Base-by-base conservation (phyloP, 2,329 filamentous ascomycete genomes). In the Pseudogymnoascus sp. region DNA sequence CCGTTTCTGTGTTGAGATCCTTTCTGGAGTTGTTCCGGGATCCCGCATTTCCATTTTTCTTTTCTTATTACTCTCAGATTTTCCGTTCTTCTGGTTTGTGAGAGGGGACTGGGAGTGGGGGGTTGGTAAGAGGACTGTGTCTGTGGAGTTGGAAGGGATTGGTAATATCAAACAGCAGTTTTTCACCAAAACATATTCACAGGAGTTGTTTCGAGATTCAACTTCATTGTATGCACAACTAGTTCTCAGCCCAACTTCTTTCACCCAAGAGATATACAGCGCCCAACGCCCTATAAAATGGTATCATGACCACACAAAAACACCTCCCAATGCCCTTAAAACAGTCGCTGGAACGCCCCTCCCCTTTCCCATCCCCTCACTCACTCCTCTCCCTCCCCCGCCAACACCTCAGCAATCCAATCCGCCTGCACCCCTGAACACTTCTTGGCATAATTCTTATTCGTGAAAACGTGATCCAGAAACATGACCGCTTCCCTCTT, bases 401-500 rank as follows among this genome's bases (percentile, higher is more conserved):
- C 63, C 44, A 73, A 63, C 2, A 67, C 69, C 62, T 72, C 69
- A 28, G 68, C 40, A 33, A 88, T 82, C 85, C 85, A 88, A 25
- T 78, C 75, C 0, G 80, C 82, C 65, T 85, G 81, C 14, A 87
- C 79, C 0, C 79, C 80, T 72, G 83, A 86, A 65, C 87, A 84
- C 72, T 84, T 87, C 71, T 86, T 87, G 0, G 82, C 85, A 65
- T 87, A 88, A 68, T 83, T 87, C 74, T 85, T 86, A 62, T 80
- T 80, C 1, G 85, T 88, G 68, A 82, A 88, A 0, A 88, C 84
- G 66, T 88, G 82, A 66, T 88, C 85, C 8, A 88, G 71, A 65
- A 87, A 88, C 84, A 88, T 85, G 70, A 88, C 86, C 3, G 84
- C 84, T 73, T 87, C 84, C 69, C 79, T 80, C 73, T 86, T 87